phyloP scores from a whole-genome alignment of 495 filamentous ascomycete species.

The Lophiostoma macrostomum region DNA sequence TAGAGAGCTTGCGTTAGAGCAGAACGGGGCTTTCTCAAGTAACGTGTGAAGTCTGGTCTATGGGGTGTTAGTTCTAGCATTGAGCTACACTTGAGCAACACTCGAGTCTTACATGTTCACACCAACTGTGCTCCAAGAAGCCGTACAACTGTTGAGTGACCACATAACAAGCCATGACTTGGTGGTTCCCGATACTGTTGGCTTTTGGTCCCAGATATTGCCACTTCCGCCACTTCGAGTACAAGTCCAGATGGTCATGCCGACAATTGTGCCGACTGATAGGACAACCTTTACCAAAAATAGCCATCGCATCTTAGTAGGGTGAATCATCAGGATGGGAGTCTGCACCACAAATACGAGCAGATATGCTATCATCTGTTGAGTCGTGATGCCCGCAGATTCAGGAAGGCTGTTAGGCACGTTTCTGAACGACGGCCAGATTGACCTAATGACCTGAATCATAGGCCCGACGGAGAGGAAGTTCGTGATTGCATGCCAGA shows the following conservation, averaged over 20 bases:
- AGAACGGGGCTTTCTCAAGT: conserved; percentile 44
- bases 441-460: background rate
- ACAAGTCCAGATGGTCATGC: conserved; percentile 50
- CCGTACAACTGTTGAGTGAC: background rate
- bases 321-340: conserved; percentile 48
- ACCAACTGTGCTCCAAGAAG: background rate
- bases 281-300: conserved; percentile 49
- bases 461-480: no score
- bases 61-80: no score
- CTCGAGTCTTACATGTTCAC: conserved; percentile 6
- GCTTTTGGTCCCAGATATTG: conserved; percentile 44
- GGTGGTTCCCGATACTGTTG: conserved; percentile 39
- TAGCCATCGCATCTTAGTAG: conserved; percentile 48
- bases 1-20: conserved; percentile 50
- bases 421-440: conserved; percentile 20
- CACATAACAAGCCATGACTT: conserved; percentile 6
- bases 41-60: conserved; percentile 56
- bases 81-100: no score
- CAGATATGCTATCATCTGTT: conserved; percentile 47
- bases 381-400: conserved; percentile 47
- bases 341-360: conserved; percentile 47
- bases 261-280: conserved; percentile 40
- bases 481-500: conserved; percentile 43
- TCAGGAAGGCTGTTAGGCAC: conserved; percentile 51
- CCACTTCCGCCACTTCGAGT: conserved; percentile 45